Evolutionary conservation across 2,329 filamentous ascomycete genomes (phyloP), one percentile per base, ranked within the genome.

Genomic region (Talaromyces sp.): DNA sequence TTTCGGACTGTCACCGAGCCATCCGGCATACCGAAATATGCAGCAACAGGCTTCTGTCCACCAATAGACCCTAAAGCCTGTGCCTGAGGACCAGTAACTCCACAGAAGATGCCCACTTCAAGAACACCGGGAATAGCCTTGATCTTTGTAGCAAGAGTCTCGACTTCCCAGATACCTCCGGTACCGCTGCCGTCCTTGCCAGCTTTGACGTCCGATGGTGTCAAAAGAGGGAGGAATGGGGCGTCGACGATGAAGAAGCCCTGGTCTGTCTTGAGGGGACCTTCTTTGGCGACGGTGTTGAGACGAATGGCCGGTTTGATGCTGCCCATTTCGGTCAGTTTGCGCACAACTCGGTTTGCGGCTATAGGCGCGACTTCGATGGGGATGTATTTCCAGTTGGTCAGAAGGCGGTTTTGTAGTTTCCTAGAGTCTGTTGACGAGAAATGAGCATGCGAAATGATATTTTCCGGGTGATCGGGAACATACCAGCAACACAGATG

Each of bases 331-430:
- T 84, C 83, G 63, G 83, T 83, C 38, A 99, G 86, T 68, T 89
- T 88, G 67, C 82, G 81, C 66, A 96, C 86, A 19, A 98, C 92
- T 68, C 89, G 88, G 67, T 89, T 87, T 31, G 91, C 91, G 49
- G 93, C 89, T 69, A 95, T 86, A 25, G 94, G 95, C 38, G 93
- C 90, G 58, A 99, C 92, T 79, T 99, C 95, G 71, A 99, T 93
- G 25, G 95, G 95, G 66, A 99, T 92, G 36, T 84, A 84, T 71
- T 91, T 90, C 93, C 94, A 99, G 68, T 83, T 85, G 3, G 84
- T 86, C 34, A 89, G 86, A 31, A 99, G 86, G 49, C 91, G 87
- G 40, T 85, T 80, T 68, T 93, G 92, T 69, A 93, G 86, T 80
- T 99, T 99, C 72, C 95, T 88, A 76, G 93, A 96, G 79, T 99